Conservation (phyloP, 495 filamentous ascomycete genomes). For the Penicillium maclennaniae region DNA sequence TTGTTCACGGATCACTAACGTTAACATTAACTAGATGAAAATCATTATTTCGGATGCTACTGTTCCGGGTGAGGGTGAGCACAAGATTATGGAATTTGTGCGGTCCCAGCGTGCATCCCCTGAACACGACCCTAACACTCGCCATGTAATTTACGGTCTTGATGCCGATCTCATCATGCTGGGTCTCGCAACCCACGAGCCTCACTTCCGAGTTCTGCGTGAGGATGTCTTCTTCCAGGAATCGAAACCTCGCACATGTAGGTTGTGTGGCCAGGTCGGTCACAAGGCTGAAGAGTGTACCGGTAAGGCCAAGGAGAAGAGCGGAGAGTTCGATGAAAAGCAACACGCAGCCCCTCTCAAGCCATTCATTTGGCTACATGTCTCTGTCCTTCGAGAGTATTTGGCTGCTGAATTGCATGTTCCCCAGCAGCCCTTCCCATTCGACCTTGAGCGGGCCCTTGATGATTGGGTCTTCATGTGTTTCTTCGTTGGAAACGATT, state of each 20-base stretch:
- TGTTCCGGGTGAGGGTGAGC: slow-evolving; percentile 95
- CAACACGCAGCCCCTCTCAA: slow-evolving; percentile 64
- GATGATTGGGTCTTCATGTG: slow-evolving; percentile 99
- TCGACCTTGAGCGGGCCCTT: slow-evolving; percentile 90
- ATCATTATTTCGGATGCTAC: slow-evolving; percentile 97
- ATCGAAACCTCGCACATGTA: slow-evolving; percentile 72
- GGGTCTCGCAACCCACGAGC: slow-evolving; percentile 93
- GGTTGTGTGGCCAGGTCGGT: slow-evolving; percentile 83
- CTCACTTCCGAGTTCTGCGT: slow-evolving; percentile 92
- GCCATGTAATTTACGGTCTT: slow-evolving; percentile 91
- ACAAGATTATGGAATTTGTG: slow-evolving; percentile 99
- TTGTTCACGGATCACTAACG: neutral
- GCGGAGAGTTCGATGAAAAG: slow-evolving; percentile 83
- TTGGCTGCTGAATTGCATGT: slow-evolving; percentile 84
- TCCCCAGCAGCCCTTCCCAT: slow-evolving; percentile 71
- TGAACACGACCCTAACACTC: slow-evolving; percentile 92
- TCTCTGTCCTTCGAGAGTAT: slow-evolving; percentile 88
- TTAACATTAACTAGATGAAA: slow-evolving; percentile 59
- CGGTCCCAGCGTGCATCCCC: slow-evolving; percentile 87
- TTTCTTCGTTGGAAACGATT: slow-evolving; percentile 99
- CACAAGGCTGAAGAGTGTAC: slow-evolving; percentile 81
- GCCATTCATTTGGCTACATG: slow-evolving; percentile 98
- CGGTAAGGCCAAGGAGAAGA: slow-evolving; percentile 78
- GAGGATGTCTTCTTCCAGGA: slow-evolving; percentile 97
- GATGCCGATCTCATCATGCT: slow-evolving; percentile 99